Base-by-base conservation (phyloP, 495 filamentous ascomycete species). In the Lineolata rhizophorae region DNA sequence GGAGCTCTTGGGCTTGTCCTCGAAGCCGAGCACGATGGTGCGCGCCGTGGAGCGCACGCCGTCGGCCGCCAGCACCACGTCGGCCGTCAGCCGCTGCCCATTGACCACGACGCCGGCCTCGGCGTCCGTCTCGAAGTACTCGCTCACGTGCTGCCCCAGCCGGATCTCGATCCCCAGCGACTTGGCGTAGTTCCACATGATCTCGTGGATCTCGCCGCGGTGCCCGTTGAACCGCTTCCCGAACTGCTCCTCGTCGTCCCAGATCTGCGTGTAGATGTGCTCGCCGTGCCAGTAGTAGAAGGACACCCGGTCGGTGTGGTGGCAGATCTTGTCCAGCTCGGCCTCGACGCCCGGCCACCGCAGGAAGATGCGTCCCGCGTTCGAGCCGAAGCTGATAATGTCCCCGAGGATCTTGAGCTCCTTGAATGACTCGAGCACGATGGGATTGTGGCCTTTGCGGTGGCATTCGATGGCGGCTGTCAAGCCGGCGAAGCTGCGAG, bases 51-150 rank as follows among this genome's bases (percentile, higher is more conserved):
- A 69, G 11, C 70, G 53, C 3, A 75, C 65, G 0, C 70, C 70
- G 38, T 76, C 70, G 9, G 68, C 70, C 4, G 65, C 68, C 24
- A 76, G 46, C 0, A 75, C 65, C 3, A 73, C 52, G 37, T 76
- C 61, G 0, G 54, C 70, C 0, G 45, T 36, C 16, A 70, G 50
- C 5, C 53, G 46, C 46, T 67, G 57, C 10, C 58, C 64, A 20
- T 54, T 55, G 11, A 62, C 53, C 5, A 58, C 43, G 19, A 72
- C 67, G 11, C 69, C 67, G 3, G 64, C 62, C 35, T 48, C 10
- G 30, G 49, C 42, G 9, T 63, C 60, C 13, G 52, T 55, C 52
- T 76, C 70, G 37, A 67, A 65, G 37, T 73, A 74, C 36, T 71
- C 65, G 29, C 52, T 54, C 10, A 74, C 66, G 28, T 60, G 56